Conservation (phyloP, 768 basidiomycete species). For the Amanita muscaria region DNA sequence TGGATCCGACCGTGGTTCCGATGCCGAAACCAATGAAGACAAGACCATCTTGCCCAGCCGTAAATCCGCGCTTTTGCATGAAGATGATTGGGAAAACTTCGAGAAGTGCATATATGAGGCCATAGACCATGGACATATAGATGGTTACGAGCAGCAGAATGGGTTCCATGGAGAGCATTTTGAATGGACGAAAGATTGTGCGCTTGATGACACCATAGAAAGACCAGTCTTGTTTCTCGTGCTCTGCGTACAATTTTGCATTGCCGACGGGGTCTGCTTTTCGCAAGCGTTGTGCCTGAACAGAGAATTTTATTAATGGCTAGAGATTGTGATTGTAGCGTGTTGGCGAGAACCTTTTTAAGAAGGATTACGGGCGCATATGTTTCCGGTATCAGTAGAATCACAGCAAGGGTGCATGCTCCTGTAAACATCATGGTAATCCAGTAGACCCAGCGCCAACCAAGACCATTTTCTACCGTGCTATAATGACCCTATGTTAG, state of each 20-base stretch:
- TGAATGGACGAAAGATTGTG: constrained; percentile 50
- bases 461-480: constrained; percentile 37
- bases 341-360: constrained; percentile 23
- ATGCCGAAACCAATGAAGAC: constrained; percentile 52
- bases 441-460: constrained; percentile 67
- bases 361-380: constrained; percentile 54
- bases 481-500: constrained; percentile 17
- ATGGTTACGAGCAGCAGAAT: constrained; percentile 55
- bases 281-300: constrained; percentile 33
- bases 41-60: constrained; percentile 31
- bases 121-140: constrained; percentile 55
- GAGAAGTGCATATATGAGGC: constrained; percentile 48
- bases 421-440: constrained; percentile 59
- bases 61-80: constrained; percentile 28
- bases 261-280: constrained; percentile 35
- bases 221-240: constrained; percentile 52
- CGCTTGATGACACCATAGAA: constrained; percentile 39
- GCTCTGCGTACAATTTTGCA: constrained; percentile 43
- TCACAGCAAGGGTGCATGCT: constrained; percentile 34
- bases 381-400: constrained; percentile 54
- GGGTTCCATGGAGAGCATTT: constrained; percentile 54
- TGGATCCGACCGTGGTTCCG: constrained; percentile 36
- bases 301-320: not conserved
- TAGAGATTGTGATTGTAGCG: too few species aligned
- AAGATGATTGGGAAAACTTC: constrained; percentile 47